phyloP scores from a whole-genome alignment of 1,139 yeast species.

The Sugiyamaella pinicola region DNA sequence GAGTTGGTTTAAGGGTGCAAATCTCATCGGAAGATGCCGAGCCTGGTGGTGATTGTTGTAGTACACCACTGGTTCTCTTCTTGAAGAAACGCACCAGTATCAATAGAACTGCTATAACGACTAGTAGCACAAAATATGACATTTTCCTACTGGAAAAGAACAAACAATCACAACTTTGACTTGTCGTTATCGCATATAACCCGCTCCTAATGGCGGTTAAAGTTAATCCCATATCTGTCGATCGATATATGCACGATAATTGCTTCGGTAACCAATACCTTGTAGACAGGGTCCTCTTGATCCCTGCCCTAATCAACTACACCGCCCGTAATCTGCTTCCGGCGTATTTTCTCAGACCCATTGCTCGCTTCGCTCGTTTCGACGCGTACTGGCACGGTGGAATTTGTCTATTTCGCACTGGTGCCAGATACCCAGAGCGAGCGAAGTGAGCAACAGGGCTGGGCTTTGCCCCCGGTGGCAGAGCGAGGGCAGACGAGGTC shows the following conservation, averaged over 20 bases:
- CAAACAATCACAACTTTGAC: too few species aligned
- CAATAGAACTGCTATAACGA: neutral
- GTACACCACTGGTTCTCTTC: neutral
- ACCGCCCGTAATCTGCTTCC: neutral
- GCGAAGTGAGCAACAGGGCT: too few species aligned
- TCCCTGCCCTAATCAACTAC: too few species aligned
- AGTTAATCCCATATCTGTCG: neutral
- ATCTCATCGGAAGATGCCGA: neutral
- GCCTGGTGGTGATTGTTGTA: neutral
- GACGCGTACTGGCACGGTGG: too few species aligned
- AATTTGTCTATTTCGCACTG: too few species aligned
- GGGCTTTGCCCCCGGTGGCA: too few species aligned
- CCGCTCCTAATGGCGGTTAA: neutral
- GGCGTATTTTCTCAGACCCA: neutral
- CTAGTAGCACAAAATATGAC: neutral
- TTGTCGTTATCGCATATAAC: too few species aligned
- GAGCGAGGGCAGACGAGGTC: too few species aligned
- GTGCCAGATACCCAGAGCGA: too few species aligned
- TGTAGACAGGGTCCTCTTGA: neutral
- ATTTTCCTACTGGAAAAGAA: neutral
- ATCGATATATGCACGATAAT: conserved; percentile 1
- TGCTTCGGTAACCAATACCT: neutral
- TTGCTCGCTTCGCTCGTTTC: neutral
- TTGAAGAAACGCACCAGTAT: neutral
- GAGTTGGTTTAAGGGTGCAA: conserved; percentile 48